Conservation (phyloP, 2,329 filamentous ascomycete genomes). For the Diplodia sapinea region DNA sequence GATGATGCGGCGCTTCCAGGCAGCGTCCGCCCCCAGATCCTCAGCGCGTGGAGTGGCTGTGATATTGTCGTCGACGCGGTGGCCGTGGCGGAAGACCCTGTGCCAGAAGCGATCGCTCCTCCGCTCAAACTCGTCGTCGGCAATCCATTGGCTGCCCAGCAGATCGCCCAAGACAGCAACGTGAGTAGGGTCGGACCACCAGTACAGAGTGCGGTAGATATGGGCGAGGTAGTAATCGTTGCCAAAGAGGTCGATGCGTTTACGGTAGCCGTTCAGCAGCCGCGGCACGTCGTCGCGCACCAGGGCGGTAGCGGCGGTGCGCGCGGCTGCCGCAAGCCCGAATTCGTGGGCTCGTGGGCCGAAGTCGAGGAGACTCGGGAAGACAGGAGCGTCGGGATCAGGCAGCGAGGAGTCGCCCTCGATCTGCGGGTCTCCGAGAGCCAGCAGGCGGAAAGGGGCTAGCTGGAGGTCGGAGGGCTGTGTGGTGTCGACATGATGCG, state of each 20-base stretch:
- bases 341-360: slow-evolving; percentile 36
- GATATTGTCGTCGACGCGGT: slow-evolving; percentile 62
- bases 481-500: slow-evolving; percentile 7
- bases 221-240: slow-evolving; percentile 96
- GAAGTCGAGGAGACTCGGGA: slow-evolving; percentile 50
- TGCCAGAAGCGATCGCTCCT: slow-evolving; percentile 80
- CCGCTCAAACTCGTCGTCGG: slow-evolving; percentile 78
- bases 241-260: slow-evolving; percentile 84
- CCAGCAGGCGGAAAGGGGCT: slow-evolving; percentile 84
- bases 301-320: slow-evolving; percentile 27
- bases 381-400: slow-evolving; percentile 52
- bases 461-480: slow-evolving; percentile 38
- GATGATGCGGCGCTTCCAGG: slow-evolving; percentile 79
- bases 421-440: slow-evolving; percentile 89
- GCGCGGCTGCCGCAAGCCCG: slow-evolving; percentile 3
- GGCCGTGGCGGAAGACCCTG: slow-evolving; percentile 72
- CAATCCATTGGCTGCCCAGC: slow-evolving; percentile 93
- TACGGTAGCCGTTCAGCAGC: slow-evolving; percentile 70
- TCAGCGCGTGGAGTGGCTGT: slow-evolving; percentile 38
- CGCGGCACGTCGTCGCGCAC: slow-evolving; percentile 66
- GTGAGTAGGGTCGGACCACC: slow-evolving; percentile 87
- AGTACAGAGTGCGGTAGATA: slow-evolving; percentile 81
- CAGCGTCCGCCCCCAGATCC: slow-evolving; percentile 52
- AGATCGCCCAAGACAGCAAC: slow-evolving; percentile 88
- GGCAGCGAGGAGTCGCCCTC: slow-evolving; percentile 89